Evolutionary conservation across 75 land plant species (phyloP).

Genomic region (Pinus taeda): DNA sequence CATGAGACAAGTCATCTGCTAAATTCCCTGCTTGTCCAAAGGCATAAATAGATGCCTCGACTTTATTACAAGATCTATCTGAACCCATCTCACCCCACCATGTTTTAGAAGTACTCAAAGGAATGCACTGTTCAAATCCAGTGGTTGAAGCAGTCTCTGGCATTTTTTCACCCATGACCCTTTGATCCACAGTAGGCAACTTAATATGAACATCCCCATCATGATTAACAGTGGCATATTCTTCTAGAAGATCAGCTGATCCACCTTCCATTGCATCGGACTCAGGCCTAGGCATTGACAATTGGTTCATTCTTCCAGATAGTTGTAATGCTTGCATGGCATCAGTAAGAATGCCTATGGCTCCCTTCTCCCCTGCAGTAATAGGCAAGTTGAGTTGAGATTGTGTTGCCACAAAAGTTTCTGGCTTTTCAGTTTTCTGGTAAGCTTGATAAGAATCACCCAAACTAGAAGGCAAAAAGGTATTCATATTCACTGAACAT

Average conservation of each 20-base stretch:
- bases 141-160: conserved; percentile 8
- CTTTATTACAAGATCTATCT: background rate
- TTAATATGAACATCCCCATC: conserved; percentile 4
- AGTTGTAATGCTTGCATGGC: background rate
- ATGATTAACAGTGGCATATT: background rate
- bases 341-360: background rate
- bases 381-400: conserved; percentile 5
- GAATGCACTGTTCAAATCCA: background rate
- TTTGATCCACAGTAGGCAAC: conserved; percentile 5
- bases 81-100: conserved; percentile 9
- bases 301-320: conserved; percentile 3
- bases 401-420: background rate
- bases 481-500: background rate
- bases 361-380: background rate
- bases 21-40: conserved; percentile 8
- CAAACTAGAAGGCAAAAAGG: background rate
- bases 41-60: conserved; percentile 3
- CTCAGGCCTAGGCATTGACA: background rate
- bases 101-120: background rate
- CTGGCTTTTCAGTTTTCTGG: background rate
- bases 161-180: background rate
- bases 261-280: background rate
- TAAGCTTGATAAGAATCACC: conserved; percentile 4
- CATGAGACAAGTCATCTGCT: conserved; percentile 9
- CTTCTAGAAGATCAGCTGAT: background rate